Base-by-base conservation (phyloP, 140 eudicot genomes). In the Stevia rebaudiana region DNA sequence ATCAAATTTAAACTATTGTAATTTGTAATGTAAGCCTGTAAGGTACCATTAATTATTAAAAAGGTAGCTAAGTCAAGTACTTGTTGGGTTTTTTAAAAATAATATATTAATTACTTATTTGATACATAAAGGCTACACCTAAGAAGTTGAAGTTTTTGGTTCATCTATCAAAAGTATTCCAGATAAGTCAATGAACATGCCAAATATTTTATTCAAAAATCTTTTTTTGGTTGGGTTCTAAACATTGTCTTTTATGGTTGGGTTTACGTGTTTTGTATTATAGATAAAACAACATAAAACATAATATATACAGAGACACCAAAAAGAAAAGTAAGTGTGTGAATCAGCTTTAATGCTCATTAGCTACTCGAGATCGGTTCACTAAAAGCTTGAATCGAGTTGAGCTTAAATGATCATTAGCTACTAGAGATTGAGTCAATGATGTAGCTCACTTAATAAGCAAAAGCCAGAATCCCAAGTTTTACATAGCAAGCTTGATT, bases 161-260 rank as follows among this genome's bases (percentile, higher is more conserved):
- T 37, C 24, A 8, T 24, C 37, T n/a, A 24, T 63, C 17, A 63
- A 63, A 25, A 55, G 51, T 16, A 16, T 50, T 36, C 2, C 18
- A 13, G 22, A 21, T 55, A 50, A 18, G 60, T 66, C 48, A 23
- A n/a, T 39, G 51, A 67, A 39, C 18, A 67, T 67, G 62, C 25
- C 24, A 67, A 67, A 52, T 11, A 24, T 23, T 6, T 51, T 10
- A 51, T 37, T 66, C 50, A 66, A 66, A 19, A 28, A 0, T 33
- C 2, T 48, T 53, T 33, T 18, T 40, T 6, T 12, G 35, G 15
- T 21, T 21, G n/a, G 30, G 17, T 16, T 44, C 18, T 10, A 42
- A 28, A 39, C 61, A 17, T 28, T 15, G 42, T 53, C 64, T 3
- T 30, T 69, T 42, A 43, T 17, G 46, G 15, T 42, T 69, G 57